Evolutionary conservation across 2,329 filamentous ascomycete species (phyloP), one percentile per base, ranked within the genome.

Genomic region (Sporothrix luriei): DNA sequence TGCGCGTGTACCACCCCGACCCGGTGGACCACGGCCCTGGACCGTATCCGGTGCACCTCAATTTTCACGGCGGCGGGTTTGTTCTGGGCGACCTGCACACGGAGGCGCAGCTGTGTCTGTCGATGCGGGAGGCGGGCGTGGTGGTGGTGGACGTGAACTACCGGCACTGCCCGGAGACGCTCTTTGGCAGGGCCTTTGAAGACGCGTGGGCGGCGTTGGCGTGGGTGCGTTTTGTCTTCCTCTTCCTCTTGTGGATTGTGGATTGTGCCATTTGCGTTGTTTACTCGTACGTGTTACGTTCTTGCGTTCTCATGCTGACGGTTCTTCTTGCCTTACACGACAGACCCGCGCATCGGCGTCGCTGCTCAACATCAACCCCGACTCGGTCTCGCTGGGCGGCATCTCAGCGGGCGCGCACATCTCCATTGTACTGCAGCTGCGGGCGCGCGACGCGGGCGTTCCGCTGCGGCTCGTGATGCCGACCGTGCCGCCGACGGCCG

Each of bases 381-480:
- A 75, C 46, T 80, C 79, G 7, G 59, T 81, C 26, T 80, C 79
- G 2, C 69, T 80, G 26, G 79, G 80, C 38, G 79, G 80, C 19
- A 74, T 81, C 33, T 81, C 79, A 0, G 79, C 79, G 1, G 79
- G 79, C 11, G 79, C 71, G 2, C 97, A 79, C 68, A 80, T 80
- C 69, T 74, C 73, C 51, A 33, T 79, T 21, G 73, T 80, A 9
- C 69, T 81, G 6, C 79, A 80, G 49, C 78, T 79, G 70, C 74
- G 79, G 62, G 79, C 79, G 0, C 76, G 79, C 62, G 79, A 81
- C 57, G 76, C 75, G 7, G 77, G 76, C n/a, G 70, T 81, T 4
- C 76, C 77, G 5, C 75, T 81, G 29, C 76, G 72, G 40, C 74
- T 80, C 1, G 78, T 76, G 70, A 74, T 81, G 74, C 71, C 78